phyloP scores from a whole-genome alignment of 2,329 filamentous ascomycete species.

The Fusarium gaditjirri region DNA sequence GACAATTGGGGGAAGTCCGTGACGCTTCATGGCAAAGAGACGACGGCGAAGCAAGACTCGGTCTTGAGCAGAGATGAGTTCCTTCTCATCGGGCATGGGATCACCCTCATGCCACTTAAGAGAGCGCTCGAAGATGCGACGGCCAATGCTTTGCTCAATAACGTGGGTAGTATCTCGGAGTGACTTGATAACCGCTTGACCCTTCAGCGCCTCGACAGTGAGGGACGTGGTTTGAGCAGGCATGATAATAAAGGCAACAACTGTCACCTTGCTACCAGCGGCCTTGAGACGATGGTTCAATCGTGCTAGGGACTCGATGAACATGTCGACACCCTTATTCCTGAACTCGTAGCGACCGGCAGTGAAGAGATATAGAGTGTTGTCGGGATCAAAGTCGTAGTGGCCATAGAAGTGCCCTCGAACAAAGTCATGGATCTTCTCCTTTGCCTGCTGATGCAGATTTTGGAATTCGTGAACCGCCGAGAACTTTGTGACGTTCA shows the following conservation, averaged over 20 bases:
- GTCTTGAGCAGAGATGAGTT: conserved; percentile 90
- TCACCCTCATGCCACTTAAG: conserved; percentile 96
- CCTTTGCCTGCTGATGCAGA: conserved; percentile 93
- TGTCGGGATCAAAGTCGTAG: conserved; percentile 95
- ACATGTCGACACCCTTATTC: conserved; percentile 99
- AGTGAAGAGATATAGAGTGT: conserved; percentile 98
- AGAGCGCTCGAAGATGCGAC: conserved; percentile 93
- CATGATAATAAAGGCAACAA: conserved; percentile 99
- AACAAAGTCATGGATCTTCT: conserved; percentile 98
- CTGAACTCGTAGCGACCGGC: conserved; percentile 96
- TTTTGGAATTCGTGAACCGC: conserved; percentile 99
- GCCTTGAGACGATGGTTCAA: conserved; percentile 93
- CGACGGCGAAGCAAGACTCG: conserved; percentile 90
- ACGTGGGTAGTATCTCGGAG: conserved; percentile 91
- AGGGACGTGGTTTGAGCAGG: conserved; percentile 95
- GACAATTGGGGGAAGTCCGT: conserved; percentile 90
- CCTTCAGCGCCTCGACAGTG: conserved; percentile 94
- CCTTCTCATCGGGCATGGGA: conserved; percentile 94
- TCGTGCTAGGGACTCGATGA: conserved; percentile 94
- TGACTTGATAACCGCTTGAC: conserved; percentile 97
- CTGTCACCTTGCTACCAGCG: conserved; percentile 86
- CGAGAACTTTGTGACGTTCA: conserved; percentile 97
- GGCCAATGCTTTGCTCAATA: conserved; percentile 92
- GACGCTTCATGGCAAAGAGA: conserved; percentile 95
- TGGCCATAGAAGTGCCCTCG: conserved; percentile 98